A percentile compares a stretch with the other conserved stretches of the same genome.
Conservation (phyloP, 1,139 yeast species). For the Candida gigantensis region DNA sequence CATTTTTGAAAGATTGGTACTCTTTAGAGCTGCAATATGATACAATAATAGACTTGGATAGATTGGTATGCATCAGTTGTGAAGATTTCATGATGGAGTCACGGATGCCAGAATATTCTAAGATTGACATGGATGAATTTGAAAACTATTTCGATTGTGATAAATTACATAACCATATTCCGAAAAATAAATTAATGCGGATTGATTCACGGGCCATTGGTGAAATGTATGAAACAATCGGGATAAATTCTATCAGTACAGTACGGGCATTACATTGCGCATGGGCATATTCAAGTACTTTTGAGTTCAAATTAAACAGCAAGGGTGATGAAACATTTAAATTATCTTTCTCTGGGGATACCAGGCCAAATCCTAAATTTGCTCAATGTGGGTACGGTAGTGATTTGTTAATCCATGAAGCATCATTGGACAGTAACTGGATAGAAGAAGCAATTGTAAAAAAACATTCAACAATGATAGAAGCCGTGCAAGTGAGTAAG, state of each 20-base stretch:
- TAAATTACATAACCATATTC: constrained; percentile 18
- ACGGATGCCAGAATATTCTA: constrained; percentile 29
- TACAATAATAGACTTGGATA: constrained; percentile 33
- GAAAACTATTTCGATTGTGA: constrained; percentile 30
- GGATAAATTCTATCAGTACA: constrained; percentile 45
- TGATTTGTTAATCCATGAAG: constrained; percentile 86
- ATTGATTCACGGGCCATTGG: constrained; percentile 17
- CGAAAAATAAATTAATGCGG: constrained; percentile 23
- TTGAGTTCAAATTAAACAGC: constrained; percentile 45
- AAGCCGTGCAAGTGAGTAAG: constrained; percentile 72
- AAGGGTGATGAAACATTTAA: constrained; percentile 46
- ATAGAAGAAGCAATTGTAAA: constrained; percentile 81
- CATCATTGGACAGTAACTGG: constrained; percentile 82
- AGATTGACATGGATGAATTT: constrained; percentile 33
- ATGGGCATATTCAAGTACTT: constrained; percentile 73
- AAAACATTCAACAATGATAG: constrained; percentile 87
- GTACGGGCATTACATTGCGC: constrained; percentile 85
- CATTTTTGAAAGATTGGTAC: constrained; percentile 73
- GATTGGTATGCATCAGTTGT: constrained; percentile 62
- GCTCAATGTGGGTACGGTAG: constrained; percentile 68
- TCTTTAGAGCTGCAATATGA: constrained; percentile 45
- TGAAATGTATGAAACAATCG: constrained; percentile 27
- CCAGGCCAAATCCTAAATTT: constrained; percentile 70
- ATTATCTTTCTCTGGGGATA: constrained; percentile 91
- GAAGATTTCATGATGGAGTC: constrained; percentile 52